Conservation (phyloP, 192 early-diverging fungal species). For the Mortierella antarctica region DNA sequence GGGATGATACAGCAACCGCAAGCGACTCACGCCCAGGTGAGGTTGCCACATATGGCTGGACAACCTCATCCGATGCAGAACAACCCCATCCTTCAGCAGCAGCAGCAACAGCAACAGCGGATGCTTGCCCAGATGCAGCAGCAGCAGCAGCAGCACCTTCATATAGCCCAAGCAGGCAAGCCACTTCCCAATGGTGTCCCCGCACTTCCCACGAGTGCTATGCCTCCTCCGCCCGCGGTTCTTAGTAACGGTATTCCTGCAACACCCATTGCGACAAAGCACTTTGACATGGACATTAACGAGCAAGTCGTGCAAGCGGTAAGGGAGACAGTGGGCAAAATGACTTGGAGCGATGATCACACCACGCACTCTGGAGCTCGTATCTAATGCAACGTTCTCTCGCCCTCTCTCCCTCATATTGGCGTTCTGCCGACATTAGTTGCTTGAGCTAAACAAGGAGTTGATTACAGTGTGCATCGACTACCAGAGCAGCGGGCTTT, state of each 20-base stretch:
- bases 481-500: slow-evolving; percentile 29
- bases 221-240: background rate
- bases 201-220: background rate
- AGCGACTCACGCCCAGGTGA: slow-evolving; percentile 9
- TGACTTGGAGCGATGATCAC: background rate
- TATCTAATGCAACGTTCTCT: background rate
- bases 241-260: slow-evolving; percentile 4
- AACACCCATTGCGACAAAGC: slow-evolving; percentile 5
- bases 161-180: slow-evolving; percentile 8
- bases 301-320: slow-evolving; percentile 40
- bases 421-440: background rate
- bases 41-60: slow-evolving; percentile 8
- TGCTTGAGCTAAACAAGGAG: slow-evolving; percentile 46
- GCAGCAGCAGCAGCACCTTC: slow-evolving; percentile 28
- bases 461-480: slow-evolving; percentile 48
- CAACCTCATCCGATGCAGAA: slow-evolving; percentile 26
- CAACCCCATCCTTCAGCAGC: slow-evolving; percentile 32
- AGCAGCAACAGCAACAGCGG: slow-evolving; percentile 31
- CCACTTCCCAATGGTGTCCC: slow-evolving; percentile 14
- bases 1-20: slow-evolving; percentile 18
- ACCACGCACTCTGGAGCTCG: background rate
- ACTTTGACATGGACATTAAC: slow-evolving; percentile 29
- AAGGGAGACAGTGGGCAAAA: background rate
- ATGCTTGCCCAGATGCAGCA: slow-evolving; percentile 24
- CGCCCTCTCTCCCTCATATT: background rate